phyloP scores from a whole-genome alignment of 306 rosid species.

The Delonix regia region DNA sequence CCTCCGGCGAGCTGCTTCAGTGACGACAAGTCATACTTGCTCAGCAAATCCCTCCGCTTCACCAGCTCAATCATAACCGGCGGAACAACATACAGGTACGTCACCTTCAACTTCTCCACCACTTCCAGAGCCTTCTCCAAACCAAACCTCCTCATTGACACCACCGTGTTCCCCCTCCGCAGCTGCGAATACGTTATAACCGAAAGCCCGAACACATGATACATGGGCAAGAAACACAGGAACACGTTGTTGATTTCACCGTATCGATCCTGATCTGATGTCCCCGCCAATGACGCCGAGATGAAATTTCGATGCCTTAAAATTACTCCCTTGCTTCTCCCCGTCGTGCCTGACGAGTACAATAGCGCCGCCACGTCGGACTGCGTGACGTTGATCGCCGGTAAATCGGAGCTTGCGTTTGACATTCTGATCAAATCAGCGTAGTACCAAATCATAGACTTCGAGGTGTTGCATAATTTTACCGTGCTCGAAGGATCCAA shows the following conservation, averaged over 20 bases:
- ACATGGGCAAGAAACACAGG: constrained; percentile 55
- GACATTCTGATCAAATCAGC: constrained; percentile 37
- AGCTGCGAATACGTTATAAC: constrained; percentile 42
- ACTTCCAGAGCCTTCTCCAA: constrained; percentile 39
- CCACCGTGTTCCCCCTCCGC: constrained; percentile 49
- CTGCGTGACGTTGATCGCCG: constrained; percentile 22
- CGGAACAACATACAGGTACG: constrained; percentile 45
- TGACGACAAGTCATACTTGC: constrained; percentile 46
- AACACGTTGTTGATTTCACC: constrained; percentile 46
- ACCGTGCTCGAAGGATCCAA: background rate
- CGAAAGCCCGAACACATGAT: constrained; percentile 47
- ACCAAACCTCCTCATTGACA: constrained; percentile 42
- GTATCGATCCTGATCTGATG: constrained; percentile 40
- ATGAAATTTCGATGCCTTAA: constrained; percentile 56
- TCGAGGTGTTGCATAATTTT: background rate
- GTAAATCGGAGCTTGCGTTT: background rate
- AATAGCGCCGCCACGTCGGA: constrained; percentile 49
- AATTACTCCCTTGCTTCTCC: constrained; percentile 59
- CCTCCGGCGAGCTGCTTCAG: constrained; percentile 40
- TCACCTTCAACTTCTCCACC: constrained; percentile 46
- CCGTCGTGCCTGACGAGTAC: constrained; percentile 61
- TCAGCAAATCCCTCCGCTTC: constrained; percentile 28
- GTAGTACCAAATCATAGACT: constrained; percentile 26
- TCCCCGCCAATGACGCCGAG: constrained; percentile 33
- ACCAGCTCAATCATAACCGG: constrained; percentile 46